Percentiles rank a stretch among this genome's conserved stretches.
These are phyloP conservation scores for Acer saccharum DNA, from an alignment of 345 rosid species.

Conservation along the genomic window DNA sequence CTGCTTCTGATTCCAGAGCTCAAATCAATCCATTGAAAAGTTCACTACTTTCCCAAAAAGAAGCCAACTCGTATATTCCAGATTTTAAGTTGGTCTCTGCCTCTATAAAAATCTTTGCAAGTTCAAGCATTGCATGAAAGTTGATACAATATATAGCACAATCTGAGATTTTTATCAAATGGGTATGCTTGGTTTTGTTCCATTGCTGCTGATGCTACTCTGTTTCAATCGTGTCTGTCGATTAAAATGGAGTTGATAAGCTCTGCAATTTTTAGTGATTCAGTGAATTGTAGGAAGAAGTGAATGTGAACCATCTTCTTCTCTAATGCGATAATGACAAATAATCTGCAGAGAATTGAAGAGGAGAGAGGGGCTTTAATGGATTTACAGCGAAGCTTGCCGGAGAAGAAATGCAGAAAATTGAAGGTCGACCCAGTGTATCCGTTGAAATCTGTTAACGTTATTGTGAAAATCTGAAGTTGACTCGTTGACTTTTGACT, in stretches of 20 bases:
- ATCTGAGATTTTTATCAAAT: not conserved
- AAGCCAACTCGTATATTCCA: too few relatives aligned
- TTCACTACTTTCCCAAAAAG: too few relatives aligned
- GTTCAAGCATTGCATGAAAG: not conserved
- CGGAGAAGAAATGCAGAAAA: conserved; percentile 14
- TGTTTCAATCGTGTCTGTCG: not conserved
- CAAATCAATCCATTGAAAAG: too few relatives aligned
- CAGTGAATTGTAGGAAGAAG: too few relatives aligned
- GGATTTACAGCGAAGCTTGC: conserved; percentile 34
- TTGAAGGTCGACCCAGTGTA: conserved; percentile 19
- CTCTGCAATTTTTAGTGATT: too few relatives aligned
- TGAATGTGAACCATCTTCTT: too few relatives aligned
- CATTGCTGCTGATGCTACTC: not conserved
- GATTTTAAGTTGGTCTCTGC: not conserved
- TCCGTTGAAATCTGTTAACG: too few relatives aligned
- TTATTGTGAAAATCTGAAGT: too few relatives aligned
- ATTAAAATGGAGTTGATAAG: too few relatives aligned
- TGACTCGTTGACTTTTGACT: too few relatives aligned
- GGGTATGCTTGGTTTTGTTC: not conserved
- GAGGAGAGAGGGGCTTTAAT: conserved; percentile 23
- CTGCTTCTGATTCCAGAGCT: too few relatives aligned
- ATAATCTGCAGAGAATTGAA: too few relatives aligned
- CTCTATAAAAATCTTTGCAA: not conserved
- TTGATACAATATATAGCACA: not conserved
- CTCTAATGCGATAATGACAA: conserved; percentile 24